Base-by-base conservation (phyloP, 805 yeast species). In the Wickerhamomyces silvicola region DNA sequence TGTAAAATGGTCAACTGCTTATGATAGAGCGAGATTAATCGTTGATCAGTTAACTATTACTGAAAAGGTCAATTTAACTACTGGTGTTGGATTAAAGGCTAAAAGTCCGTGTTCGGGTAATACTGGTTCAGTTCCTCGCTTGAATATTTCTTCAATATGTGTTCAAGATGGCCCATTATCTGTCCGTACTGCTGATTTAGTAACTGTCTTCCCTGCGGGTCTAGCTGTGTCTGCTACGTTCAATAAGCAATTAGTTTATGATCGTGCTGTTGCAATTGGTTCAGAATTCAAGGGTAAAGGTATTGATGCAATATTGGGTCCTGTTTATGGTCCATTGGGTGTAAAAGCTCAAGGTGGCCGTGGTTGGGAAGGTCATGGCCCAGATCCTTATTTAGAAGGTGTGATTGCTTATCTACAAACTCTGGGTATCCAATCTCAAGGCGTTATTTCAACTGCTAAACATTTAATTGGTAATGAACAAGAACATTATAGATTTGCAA, bases 121-220 rank as follows among this genome's bases (percentile, higher is more conserved):
- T 46, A 70, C 78, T 1, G 78, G 78, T 0, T 56, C 68, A 1
- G 64, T 73, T 20, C 73, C 74, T 10, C 49, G 78, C n/a, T 51
- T 73, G 22, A 72, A 69, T 7, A 67, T 71, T 36, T 66, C 72
- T 4, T 60, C 68, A 13, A 45, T 75, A 6, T 74, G 80, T 45
- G 50, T 72, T 13, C 78, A 73, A 41, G 78, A 74, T 53, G 78
- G 78, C 6, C 77, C 78, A 6, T 59, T 66, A 36, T 78, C 78
- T 4, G 72, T 72, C 15, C 54, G 77, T 28, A 60, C 57, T 34
- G 62, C 77, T 10, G 79, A 73, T 43, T 62, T 64, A 41, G 68
- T 63, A 18, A 67, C 76, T 5, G 63, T 64, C 21, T 73, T 64
- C 39, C 79, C 81, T 1, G 63, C 74, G 5, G 79, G 75, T 1